Evolutionary conservation across 495 filamentous ascomycete species (phyloP).

Genomic region (Podospora fimiseda): DNA sequence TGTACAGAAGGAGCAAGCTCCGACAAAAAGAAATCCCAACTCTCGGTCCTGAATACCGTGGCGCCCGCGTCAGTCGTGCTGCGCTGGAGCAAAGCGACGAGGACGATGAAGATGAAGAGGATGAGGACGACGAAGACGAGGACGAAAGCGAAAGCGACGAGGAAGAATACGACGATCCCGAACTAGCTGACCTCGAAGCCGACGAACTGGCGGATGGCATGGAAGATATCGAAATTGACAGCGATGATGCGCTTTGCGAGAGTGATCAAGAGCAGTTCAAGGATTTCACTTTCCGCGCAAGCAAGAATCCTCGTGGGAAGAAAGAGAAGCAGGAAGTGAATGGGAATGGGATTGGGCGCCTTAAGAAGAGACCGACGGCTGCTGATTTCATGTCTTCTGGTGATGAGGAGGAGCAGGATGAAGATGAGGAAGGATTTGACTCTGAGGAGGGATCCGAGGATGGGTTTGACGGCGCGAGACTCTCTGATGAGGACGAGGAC

Average conservation of each 20-base stretch:
- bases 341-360: conserved; percentile 14
- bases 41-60: conserved; percentile 77
- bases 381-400: conserved; percentile 48
- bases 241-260: conserved; percentile 54
- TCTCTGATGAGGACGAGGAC: conserved; percentile 26
- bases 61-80: conserved; percentile 69
- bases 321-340: conserved; percentile 7
- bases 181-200: conserved; percentile 40
- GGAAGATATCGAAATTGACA: conserved; percentile 55
- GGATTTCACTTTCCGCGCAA: conserved; percentile 22
- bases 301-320: background rate
- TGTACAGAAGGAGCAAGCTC: conserved; percentile 70
- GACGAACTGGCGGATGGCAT: conserved; percentile 41
- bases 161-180: conserved; percentile 43
- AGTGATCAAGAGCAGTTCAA: conserved; percentile 57
- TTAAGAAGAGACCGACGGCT: conserved; percentile 36
- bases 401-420: conserved; percentile 31
- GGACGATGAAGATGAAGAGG: conserved; percentile 33
- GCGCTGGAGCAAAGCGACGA: conserved; percentile 48
- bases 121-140: conserved; percentile 36
- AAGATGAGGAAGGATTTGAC: conserved; percentile 20
- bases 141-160: conserved; percentile 22
- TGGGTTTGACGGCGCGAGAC: conserved; percentile 18
- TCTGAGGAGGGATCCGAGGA: conserved; percentile 25
- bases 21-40: conserved; percentile 59